Percentiles rank a stretch among this genome's conserved stretches.
Evolutionary conservation across 1,139 yeast species (phyloP).

Genomic region (Taiozyma onychis): DNA sequence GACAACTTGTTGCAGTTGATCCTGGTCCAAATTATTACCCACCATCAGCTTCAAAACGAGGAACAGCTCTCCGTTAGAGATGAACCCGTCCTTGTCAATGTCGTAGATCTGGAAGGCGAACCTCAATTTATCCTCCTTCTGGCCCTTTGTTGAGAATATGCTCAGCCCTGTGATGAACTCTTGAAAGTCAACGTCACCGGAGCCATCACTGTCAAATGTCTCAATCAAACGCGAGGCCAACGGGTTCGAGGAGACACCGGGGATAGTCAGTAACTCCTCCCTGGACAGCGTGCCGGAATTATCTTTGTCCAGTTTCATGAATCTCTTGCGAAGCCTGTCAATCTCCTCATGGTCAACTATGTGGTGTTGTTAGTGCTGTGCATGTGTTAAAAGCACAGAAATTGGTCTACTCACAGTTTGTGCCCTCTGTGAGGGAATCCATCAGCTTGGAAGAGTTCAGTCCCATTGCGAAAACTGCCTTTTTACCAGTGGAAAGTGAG

Average conservation of each 20-base stretch:
- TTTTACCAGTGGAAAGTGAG: not conserved
- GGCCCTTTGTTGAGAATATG: conserved; percentile 86
- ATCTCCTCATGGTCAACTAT: conserved; percentile 80
- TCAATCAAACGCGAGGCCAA: conserved; percentile 86
- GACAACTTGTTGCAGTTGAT: conserved; percentile 89
- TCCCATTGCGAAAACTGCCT: conserved; percentile 43
- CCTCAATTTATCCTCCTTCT: conserved; percentile 72
- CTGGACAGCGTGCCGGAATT: conserved; percentile 90
- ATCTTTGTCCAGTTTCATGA: conserved; percentile 92
- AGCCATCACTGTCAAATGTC: conserved; percentile 89
- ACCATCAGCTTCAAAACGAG: conserved; percentile 96
- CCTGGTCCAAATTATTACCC: conserved; percentile 81
- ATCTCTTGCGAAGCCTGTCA: conserved; percentile 83
- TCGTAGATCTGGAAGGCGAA: conserved; percentile 95
- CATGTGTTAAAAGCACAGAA: not conserved
- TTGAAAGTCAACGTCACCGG: conserved; percentile 92
- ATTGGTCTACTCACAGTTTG: conserved; percentile 44
- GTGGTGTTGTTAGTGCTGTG: not conserved
- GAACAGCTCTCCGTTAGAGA: conserved; percentile 92
- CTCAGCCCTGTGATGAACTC: conserved; percentile 90
- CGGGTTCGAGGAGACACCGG: conserved; percentile 89
- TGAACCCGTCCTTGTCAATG: conserved; percentile 90
- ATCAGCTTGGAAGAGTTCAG: conserved; percentile 60
- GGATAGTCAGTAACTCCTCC: conserved; percentile 84
- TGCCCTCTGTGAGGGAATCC: conserved; percentile 66